Percentiles rank a stretch among this genome's conserved stretches.
Evolutionary conservation across 768 basidiomycete genomes (phyloP).

Genomic region (Leucosporidium yakuticum): DNA sequence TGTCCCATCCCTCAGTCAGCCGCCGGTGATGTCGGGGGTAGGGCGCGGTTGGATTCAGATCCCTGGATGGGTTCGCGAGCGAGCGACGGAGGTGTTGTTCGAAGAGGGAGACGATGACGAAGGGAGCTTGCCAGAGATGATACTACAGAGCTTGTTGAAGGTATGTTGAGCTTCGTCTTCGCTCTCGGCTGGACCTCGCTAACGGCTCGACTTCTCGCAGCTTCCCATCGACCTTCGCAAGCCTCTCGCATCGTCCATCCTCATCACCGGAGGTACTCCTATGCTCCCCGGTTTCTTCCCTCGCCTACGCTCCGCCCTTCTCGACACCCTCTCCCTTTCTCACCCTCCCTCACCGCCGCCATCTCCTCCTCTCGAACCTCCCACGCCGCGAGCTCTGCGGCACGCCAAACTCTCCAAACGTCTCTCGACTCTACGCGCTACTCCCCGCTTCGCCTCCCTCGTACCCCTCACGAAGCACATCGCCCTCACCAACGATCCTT

Average conservation of each 20-base stretch:
- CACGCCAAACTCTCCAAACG: constrained; percentile 11
- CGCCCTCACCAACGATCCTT: constrained; percentile 78
- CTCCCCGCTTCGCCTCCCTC: constrained; percentile 66
- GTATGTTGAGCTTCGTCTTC: constrained; percentile 44
- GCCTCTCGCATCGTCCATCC: constrained; percentile 72
- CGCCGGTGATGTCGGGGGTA: neutral
- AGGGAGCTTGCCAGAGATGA: constrained; percentile 70
- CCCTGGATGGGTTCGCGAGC: constrained; percentile 91
- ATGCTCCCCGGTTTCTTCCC: constrained; percentile 91
- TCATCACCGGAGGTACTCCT: constrained; percentile 80
- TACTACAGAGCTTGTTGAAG: constrained; percentile 73
- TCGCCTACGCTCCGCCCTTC: constrained; percentile 70
- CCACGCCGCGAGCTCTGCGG: neutral
- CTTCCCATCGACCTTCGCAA: constrained; percentile 84
- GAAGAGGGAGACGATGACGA: constrained; percentile 82
- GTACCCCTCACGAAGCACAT: constrained; percentile 66
- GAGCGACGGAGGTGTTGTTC: constrained; percentile 83
- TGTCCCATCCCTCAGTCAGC: constrained; percentile 6
- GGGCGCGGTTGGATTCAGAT: constrained; percentile 42
- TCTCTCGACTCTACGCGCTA: constrained; percentile 24
- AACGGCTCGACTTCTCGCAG: constrained; percentile 45
- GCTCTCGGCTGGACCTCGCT: neutral
- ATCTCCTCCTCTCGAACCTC: neutral
- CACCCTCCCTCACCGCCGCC: constrained; percentile 25
- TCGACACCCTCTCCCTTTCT: constrained; percentile 53